Conservation (phyloP, 352 stramenopile species). For the Salisapilia sapeloensis region DNA sequence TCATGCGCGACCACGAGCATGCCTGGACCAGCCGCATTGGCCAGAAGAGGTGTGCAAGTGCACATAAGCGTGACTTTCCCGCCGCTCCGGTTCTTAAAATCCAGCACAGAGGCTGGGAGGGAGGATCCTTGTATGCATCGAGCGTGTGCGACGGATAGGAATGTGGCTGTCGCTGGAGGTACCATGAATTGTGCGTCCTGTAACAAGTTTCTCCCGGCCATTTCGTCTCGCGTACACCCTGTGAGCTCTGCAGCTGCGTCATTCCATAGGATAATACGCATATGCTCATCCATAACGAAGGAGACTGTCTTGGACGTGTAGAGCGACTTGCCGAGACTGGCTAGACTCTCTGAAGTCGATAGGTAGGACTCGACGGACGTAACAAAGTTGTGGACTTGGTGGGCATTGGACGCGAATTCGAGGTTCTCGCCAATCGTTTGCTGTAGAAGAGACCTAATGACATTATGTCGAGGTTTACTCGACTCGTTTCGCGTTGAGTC, state of each 20-base stretch:
- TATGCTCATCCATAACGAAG: constrained; percentile 70
- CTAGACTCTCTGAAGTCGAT: constrained; percentile 53
- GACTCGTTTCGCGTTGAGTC: too few relatives aligned
- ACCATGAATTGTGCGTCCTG: constrained; percentile 60
- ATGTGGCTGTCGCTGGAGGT: constrained; percentile 22
- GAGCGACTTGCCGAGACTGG: constrained; percentile 66
- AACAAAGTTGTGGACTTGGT: constrained; percentile 58
- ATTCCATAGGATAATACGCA: constrained; percentile 80
- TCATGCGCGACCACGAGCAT: constrained; percentile 75
- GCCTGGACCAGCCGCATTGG: constrained; percentile 50
- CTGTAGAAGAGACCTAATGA: constrained; percentile 41
- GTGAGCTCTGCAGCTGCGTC: constrained; percentile 52
- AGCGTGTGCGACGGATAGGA: constrained; percentile 35
- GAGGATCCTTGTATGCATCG: constrained; percentile 36
- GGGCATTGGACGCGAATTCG: constrained; percentile 37
- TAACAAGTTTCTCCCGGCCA: constrained; percentile 52
- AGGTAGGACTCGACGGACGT: constrained; percentile 55
- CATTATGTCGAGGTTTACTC: too few relatives aligned
- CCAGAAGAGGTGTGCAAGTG: constrained; percentile 51
- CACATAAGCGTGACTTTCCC: constrained; percentile 42
- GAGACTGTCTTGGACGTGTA: constrained; percentile 60
- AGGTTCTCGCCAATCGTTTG: constrained; percentile 63
- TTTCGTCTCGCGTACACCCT: constrained; percentile 66
- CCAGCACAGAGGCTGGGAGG: constrained; percentile 29
- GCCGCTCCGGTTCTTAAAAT: constrained; percentile 38